These are phyloP conservation scores for Deinandra increscens DNA, from an alignment of 129 eudicot species.

Conservation along the genomic window DNA sequence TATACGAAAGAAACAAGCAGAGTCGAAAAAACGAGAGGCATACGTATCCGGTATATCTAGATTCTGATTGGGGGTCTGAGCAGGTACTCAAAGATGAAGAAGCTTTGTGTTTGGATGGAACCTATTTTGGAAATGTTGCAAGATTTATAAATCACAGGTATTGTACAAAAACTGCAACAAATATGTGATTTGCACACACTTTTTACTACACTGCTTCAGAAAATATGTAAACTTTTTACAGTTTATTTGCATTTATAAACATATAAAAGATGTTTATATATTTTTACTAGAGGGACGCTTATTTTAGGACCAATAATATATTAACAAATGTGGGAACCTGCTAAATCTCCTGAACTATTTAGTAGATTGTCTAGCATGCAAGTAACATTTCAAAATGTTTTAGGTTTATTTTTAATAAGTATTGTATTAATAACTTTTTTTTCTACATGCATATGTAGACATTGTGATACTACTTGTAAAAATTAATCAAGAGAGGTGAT, in stretches of 20 bases:
- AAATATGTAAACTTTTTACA: background rate
- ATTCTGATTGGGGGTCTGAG: conserved; percentile 88
- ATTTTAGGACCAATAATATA: no score
- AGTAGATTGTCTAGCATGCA: no score
- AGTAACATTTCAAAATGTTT: no score
- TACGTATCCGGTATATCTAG: conserved; percentile 67
- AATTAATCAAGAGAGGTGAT: no score
- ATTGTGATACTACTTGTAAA: no score
- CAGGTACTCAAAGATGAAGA: conserved; percentile 68
- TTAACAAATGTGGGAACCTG: no score
- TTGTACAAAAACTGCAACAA: background rate
- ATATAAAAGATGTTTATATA: background rate
- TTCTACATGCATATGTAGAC: no score
- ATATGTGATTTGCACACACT: conserved; percentile 1
- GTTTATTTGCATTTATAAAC: background rate
- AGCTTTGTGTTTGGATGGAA: conserved; percentile 86
- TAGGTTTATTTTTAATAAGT: no score
- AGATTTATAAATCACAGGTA: conserved; percentile 88
- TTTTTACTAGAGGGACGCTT: background rate
- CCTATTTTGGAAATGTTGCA: conserved; percentile 70
- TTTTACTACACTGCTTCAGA: background rate
- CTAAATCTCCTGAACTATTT: no score
- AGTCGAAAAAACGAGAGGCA: conserved; percentile 42
- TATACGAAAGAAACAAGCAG: conserved; percentile 55
- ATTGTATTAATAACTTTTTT: no score